Percentiles rank a stretch among this genome's conserved stretches.
phyloP scores from a whole-genome alignment of 208 protist genomes.

The Trichomonas tenax region DNA sequence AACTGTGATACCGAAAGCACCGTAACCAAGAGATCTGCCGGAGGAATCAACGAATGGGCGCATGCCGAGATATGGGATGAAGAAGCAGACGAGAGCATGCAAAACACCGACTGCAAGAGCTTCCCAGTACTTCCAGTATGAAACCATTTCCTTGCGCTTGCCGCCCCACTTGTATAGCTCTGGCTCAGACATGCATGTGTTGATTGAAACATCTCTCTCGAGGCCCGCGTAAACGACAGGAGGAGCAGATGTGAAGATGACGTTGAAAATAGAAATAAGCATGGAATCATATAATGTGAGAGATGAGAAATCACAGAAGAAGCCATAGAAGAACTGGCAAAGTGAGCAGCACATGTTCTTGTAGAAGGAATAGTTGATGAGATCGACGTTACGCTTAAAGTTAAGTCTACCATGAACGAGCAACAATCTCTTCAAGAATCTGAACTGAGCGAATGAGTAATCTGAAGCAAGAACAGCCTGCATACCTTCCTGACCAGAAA shows the following conservation, averaged over 20 bases:
- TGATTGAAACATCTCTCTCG: not conserved
- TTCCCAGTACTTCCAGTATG: not conserved
- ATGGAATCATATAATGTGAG: slow-evolving; percentile 28
- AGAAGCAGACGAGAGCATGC: not conserved
- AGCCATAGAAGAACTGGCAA: slow-evolving; percentile 26
- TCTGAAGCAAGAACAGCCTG: slow-evolving; percentile 52
- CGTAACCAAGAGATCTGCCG: not conserved
- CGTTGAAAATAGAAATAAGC: slow-evolving; percentile 25
- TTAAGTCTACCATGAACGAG: slow-evolving; percentile 76
- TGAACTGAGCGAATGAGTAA: slow-evolving; percentile 73
- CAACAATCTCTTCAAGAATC: slow-evolving; percentile 67
- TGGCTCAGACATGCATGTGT: not conserved
- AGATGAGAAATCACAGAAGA: slow-evolving; percentile 28
- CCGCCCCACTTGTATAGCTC: not conserved
- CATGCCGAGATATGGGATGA: not conserved
- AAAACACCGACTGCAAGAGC: not conserved
- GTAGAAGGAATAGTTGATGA: slow-evolving; percentile 89
- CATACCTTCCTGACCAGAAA: slow-evolving; percentile 42
- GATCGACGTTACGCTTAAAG: slow-evolving; percentile 63
- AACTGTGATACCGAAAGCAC: not conserved
- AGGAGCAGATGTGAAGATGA: slow-evolving; percentile 31
- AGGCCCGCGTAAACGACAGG: slow-evolving; percentile 22
- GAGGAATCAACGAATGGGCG: not conserved
- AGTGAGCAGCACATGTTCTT: slow-evolving; percentile 53
- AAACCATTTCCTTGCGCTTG: not conserved